Percentiles rank a stretch among this genome's conserved stretches.
Evolutionary conservation across 1,139 yeast genomes (phyloP).

Genomic region (Suhomyces bokatorum): DNA sequence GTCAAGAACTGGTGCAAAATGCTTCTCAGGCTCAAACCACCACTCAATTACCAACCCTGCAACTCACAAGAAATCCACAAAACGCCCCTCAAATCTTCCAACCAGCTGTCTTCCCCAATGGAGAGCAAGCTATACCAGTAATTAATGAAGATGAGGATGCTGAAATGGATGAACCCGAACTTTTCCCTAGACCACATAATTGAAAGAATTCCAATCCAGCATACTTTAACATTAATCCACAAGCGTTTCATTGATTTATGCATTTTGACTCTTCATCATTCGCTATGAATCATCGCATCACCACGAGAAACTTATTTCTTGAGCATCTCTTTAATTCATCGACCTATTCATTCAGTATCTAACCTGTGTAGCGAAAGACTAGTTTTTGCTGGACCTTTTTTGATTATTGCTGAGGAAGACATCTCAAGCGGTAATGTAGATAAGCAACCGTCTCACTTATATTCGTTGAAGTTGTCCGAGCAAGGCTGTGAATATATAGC

Average conservation of each 20-base stretch:
- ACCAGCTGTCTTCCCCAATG: slow-evolving; percentile 44
- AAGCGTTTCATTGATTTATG: neutral
- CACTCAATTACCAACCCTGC: slow-evolving; percentile 10
- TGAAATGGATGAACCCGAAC: slow-evolving; percentile 38
- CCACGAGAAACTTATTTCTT: neutral
- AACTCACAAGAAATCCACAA: slow-evolving; percentile 15
- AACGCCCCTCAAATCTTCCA: slow-evolving; percentile 48
- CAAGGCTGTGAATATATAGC: slow-evolving; percentile 19
- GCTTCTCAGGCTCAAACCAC: slow-evolving; percentile 5
- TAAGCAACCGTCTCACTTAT: slow-evolving; percentile 25
- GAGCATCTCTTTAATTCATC: slow-evolving; percentile 2
- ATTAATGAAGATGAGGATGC: slow-evolving; percentile 37
- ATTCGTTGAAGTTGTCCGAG: slow-evolving; percentile 18
- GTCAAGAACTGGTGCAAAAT: slow-evolving; percentile 14
- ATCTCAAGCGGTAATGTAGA: slow-evolving; percentile 20
- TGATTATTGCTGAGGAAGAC: neutral
- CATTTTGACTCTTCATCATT: neutral
- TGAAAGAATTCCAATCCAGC: neutral
- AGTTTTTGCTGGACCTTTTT: neutral
- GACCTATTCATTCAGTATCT: neutral
- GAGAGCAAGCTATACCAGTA: slow-evolving; percentile 27
- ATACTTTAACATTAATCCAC: neutral
- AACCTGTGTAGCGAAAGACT: neutral
- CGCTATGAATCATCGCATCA: neutral
- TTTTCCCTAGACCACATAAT: slow-evolving; percentile 20